Percentiles rank a stretch among this genome's conserved stretches.
phyloP scores from a whole-genome alignment of 441 rosid species.

The Croton setiger region DNA sequence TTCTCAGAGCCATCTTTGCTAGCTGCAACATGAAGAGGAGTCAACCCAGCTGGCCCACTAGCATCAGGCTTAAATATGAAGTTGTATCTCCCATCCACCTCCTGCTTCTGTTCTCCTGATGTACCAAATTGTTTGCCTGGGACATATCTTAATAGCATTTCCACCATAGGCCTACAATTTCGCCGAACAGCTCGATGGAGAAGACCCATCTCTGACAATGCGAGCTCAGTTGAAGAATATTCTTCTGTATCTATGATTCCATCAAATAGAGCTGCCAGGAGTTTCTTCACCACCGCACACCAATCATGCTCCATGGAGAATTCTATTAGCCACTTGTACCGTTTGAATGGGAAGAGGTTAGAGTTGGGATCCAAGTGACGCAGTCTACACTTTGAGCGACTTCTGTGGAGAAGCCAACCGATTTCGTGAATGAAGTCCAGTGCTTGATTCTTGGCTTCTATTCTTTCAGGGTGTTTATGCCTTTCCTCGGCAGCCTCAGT shows the following conservation, averaged over 20 bases:
- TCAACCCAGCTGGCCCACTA: conserved; percentile 72
- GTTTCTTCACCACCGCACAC: conserved; percentile 78
- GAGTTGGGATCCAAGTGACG: conserved; percentile 44
- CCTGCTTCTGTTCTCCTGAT: conserved; percentile 21
- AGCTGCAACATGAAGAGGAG: conserved; percentile 89
- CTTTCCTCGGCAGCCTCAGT: conserved; percentile 35
- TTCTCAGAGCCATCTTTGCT: conserved; percentile 71
- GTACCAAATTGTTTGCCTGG: conserved; percentile 32
- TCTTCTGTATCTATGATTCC: conserved; percentile 54
- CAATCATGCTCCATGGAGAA: conserved; percentile 86
- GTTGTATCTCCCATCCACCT: conserved; percentile 19
- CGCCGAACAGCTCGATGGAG: conserved; percentile 80
- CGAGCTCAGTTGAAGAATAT: conserved; percentile 38
- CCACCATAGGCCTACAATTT: conserved; percentile 63
- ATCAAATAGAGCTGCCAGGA: conserved; percentile 51
- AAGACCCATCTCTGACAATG: conserved; percentile 57
- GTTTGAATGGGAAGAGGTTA: conserved; percentile 53
- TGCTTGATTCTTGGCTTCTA: conserved; percentile 53
- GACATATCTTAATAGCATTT: conserved; percentile 56
- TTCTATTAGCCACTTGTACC: conserved; percentile 73
- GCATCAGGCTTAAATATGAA: conserved; percentile 67
- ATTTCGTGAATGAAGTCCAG: conserved; percentile 76
- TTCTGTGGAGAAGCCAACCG: conserved; percentile 88
- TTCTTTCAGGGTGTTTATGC: conserved; percentile 21
- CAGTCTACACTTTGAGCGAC: conserved; percentile 41